phyloP scores from a whole-genome alignment of 208 protist genomes.

The Leishmania braziliensis region DNA sequence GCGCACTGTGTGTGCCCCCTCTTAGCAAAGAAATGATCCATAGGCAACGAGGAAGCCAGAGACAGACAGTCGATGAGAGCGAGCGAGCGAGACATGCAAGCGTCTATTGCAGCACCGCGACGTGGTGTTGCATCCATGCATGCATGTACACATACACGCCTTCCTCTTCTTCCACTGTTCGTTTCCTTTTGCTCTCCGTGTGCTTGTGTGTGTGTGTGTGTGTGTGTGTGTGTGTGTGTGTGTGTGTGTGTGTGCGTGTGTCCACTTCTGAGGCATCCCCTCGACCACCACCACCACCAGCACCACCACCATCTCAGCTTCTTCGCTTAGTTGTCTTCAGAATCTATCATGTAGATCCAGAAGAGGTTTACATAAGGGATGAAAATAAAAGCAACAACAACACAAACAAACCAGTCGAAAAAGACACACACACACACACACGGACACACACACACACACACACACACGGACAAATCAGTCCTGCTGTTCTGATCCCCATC shows the following conservation, averaged over 20 bases:
- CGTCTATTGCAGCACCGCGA: background rate
- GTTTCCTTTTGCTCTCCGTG: background rate
- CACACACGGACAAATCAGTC: background rate
- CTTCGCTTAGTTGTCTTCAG: background rate
- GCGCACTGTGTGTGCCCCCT: background rate
- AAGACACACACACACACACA: background rate
- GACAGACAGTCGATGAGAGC: background rate
- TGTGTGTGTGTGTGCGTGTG: background rate
- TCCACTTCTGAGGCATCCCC: background rate
- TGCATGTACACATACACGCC: background rate
- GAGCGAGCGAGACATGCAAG: background rate
- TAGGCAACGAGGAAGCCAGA: background rate
- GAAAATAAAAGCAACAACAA: background rate
- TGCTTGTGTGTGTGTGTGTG: background rate
- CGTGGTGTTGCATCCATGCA: background rate
- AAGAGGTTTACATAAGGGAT: background rate
- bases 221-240: background rate
- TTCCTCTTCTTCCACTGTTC: background rate
- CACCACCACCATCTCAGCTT: background rate
- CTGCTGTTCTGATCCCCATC: background rate
- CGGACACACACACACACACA: background rate
- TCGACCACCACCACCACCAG: background rate
- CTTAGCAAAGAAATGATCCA: background rate
- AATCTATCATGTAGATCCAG: conserved; percentile 1
- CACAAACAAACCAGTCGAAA: background rate